phyloP scores from a whole-genome alignment of 2,329 filamentous ascomycete species.

The Scorias spongiosa region DNA sequence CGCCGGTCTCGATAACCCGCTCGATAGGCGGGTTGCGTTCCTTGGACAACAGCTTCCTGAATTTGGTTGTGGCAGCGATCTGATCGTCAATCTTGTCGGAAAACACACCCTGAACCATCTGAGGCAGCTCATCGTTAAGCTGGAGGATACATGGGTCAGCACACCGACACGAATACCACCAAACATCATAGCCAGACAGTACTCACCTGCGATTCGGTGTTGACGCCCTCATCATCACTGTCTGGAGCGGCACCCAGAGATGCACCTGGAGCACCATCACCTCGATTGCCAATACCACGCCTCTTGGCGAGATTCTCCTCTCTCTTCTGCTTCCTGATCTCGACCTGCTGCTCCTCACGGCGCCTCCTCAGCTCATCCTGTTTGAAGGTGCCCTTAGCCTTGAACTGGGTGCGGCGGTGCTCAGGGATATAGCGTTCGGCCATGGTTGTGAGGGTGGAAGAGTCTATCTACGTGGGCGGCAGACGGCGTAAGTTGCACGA shows the following conservation, averaged over 20 bases:
- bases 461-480: background rate
- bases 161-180: too few relatives aligned
- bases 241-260: conserved; percentile 78
- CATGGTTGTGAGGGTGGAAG: conserved; percentile 44
- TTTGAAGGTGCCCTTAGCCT: conserved; percentile 98
- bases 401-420: conserved; percentile 98
- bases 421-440: conserved; percentile 98
- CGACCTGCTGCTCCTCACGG: conserved; percentile 97
- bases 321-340: conserved; percentile 96
- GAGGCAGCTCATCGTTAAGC: conserved; percentile 94
- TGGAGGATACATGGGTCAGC: conserved; percentile 23
- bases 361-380: conserved; percentile 95
- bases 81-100: conserved; percentile 97
- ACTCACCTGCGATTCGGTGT: conserved; percentile 89
- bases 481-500: background rate
- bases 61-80: conserved; percentile 95
- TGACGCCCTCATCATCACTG: conserved; percentile 91
- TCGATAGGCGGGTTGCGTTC: conserved; percentile 98
- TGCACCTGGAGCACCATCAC: conserved; percentile 57
- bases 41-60: conserved; percentile 94
- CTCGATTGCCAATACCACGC: conserved; percentile 72
- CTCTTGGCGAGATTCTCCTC: conserved; percentile 98
- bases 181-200: too few relatives aligned
- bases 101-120: conserved; percentile 97
- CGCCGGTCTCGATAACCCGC: conserved; percentile 97